Percentiles rank a stretch among this genome's conserved stretches.
These are phyloP conservation scores for Chrysochromulina tobinii DNA, from an alignment of 78 protist genomes.

Conservation along the genomic window DNA sequence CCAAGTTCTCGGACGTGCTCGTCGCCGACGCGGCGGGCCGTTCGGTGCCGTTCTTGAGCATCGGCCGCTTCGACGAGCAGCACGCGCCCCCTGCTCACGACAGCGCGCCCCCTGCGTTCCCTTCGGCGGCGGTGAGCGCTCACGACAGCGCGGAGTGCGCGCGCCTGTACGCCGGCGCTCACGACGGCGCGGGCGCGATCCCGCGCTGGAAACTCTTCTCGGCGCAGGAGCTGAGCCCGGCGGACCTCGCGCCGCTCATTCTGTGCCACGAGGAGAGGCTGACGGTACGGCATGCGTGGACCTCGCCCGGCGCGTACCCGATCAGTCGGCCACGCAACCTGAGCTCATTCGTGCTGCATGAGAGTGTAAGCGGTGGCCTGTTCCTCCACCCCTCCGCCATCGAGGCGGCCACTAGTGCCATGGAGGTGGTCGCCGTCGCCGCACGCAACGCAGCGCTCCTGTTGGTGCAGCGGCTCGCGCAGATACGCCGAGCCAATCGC, in stretches of 20 bases:
- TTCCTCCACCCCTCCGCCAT: neutral
- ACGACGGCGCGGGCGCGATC: neutral
- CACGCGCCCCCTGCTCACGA: too few species aligned
- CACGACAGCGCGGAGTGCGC: too few species aligned
- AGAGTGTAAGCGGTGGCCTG: neutral
- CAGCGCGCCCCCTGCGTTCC: too few species aligned
- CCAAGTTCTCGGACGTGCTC: too few species aligned
- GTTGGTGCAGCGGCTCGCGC: neutral
- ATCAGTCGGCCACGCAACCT: too few species aligned
- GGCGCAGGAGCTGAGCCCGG: neutral
- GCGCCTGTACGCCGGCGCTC: too few species aligned
- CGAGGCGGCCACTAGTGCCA: neutral
- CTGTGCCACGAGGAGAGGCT: neutral
- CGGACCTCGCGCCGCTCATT: neutral
- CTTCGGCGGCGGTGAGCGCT: too few species aligned
- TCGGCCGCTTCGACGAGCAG: too few species aligned
- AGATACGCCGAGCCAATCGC: too few species aligned
- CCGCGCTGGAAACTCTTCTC: conserved; percentile 11
- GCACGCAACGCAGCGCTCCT: neutral
- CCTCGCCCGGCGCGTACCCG: neutral
- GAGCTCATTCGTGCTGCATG: too few species aligned
- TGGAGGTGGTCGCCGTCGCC: neutral
- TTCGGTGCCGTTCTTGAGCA: too few species aligned
- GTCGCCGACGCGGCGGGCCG: too few species aligned
- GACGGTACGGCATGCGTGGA: neutral